A percentile compares a stretch with the other conserved stretches of the same genome.
Evolutionary conservation across 768 basidiomycete species (phyloP).

Genomic region (Suillus plorans): DNA sequence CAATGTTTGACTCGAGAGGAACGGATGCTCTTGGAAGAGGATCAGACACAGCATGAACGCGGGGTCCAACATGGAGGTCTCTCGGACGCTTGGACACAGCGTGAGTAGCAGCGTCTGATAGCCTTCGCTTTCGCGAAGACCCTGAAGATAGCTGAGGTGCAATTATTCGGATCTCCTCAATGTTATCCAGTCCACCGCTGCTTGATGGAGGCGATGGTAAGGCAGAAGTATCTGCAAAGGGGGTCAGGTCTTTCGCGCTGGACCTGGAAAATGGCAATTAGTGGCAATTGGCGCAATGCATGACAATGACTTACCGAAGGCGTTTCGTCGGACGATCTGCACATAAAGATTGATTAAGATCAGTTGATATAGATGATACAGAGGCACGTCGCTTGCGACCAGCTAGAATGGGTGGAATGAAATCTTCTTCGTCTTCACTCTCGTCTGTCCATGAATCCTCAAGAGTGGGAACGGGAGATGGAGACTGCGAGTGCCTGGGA

Average conservation of each 20-base stretch:
- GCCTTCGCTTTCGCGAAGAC: constrained; percentile 33
- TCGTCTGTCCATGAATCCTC: constrained; percentile 10
- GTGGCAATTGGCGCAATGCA: background rate
- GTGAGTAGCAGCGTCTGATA: constrained; percentile 32
- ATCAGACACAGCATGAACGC: constrained; percentile 29
- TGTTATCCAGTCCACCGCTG: constrained; percentile 4
- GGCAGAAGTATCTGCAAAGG: background rate
- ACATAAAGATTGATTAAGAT: background rate
- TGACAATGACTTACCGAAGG: constrained; percentile 14
- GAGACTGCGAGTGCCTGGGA: constrained; percentile 8
- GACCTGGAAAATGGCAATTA: background rate
- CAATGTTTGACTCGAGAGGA: constrained; percentile 23
- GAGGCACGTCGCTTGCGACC: constrained; percentile 22
- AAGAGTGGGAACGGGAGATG: constrained; percentile 14
- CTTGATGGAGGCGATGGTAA: constrained; percentile 6
- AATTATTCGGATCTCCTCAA: background rate
- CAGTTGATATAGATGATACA: background rate
- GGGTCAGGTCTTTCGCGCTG: background rate
- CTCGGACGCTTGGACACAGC: constrained; percentile 29
- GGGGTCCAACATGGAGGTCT: constrained; percentile 16
- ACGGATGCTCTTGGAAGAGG: constrained; percentile 22
- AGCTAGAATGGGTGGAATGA: constrained; percentile 13
- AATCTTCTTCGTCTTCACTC: constrained; percentile 17
- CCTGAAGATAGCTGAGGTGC: background rate
- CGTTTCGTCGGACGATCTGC: constrained; percentile 20